Conservation (phyloP, 163 green algal genomes). For the Trebouxia gelatinosa region DNA sequence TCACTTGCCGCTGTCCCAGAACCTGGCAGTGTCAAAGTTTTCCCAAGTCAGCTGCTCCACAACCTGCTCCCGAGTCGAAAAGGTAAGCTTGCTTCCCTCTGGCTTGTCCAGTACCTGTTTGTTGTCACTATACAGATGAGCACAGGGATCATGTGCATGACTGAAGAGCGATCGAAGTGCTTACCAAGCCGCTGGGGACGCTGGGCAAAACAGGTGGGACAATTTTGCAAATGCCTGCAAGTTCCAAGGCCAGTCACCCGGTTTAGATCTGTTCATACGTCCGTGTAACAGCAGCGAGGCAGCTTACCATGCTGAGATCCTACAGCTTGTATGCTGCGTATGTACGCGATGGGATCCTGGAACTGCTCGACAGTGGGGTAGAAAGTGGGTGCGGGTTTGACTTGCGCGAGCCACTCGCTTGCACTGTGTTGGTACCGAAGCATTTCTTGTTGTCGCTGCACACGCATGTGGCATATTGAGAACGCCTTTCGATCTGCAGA, state of each 20-base stretch:
- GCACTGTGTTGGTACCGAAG: constrained; percentile 14
- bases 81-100: constrained; percentile 36
- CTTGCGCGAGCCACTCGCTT: constrained; percentile 34
- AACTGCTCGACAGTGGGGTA: constrained; percentile 42
- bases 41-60: constrained; percentile 32
- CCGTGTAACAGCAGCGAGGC: neutral
- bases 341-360: constrained; percentile 42
- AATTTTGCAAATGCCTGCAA: constrained; percentile 54
- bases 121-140: neutral
- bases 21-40: constrained; percentile 21
- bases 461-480: neutral
- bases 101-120: constrained; percentile 27
- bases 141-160: too few species aligned
- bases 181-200: constrained; percentile 36
- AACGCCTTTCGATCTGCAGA: neutral
- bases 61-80: constrained; percentile 43
- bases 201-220: constrained; percentile 40
- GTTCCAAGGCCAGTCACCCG: too few species aligned
- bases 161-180: neutral
- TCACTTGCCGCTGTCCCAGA: constrained; percentile 28
- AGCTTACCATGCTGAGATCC: neutral
- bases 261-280: too few species aligned
- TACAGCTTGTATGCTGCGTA: constrained; percentile 36
- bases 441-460: constrained; percentile 30
- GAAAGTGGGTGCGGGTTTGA: constrained; percentile 39